Evolutionary conservation across 805 yeast genomes (phyloP), one percentile per base, ranked within the genome.

Genomic region (Kazachstania psychrophila): DNA sequence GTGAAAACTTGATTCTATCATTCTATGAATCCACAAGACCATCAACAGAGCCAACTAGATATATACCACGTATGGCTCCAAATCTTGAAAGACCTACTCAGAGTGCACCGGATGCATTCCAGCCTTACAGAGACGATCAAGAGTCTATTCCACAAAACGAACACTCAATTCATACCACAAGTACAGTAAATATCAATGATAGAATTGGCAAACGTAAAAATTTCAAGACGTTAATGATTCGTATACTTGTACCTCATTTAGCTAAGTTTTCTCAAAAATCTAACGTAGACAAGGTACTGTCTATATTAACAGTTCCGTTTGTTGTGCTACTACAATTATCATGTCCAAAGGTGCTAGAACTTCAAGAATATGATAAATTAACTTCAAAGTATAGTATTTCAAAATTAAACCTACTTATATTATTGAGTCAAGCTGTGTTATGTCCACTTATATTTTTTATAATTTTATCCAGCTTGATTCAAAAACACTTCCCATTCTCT

Each of bases 251-350:
- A 15, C 68, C 69, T 10, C 62, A 65, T 27, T 36, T 64, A 23
- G 24, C 43, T 11, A 45, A 54, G 12, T 61, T 61, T 20, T 26
- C 39, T 2, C 24, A 39, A 9, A 58, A 60, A 41, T 36, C 60
- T 2, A 16, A 41, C 1, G 22, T 48, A 4, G 59, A 60, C 33
- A 52, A 49, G 29, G 7, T 51, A 3, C 41, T 63, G 14, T 58
- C 62, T 2, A 23, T 63, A 1, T 14, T 58, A 2, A 60, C 63
- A 10, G 43, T 58, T 4, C 69, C 69, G 11, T 49, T 61, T 17
- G 54, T 63, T 2, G 38, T 64, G 2, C 8, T 60, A 1, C 42
- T 65, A 5, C 52, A 60, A 31, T 28, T 64, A 10, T 58, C 66
- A 10, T 52, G 66, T 25, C 71, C 71, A 1, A 44, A 49, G 24